Conservation (phyloP, 345 rosid species). For the Salix caprea region DNA sequence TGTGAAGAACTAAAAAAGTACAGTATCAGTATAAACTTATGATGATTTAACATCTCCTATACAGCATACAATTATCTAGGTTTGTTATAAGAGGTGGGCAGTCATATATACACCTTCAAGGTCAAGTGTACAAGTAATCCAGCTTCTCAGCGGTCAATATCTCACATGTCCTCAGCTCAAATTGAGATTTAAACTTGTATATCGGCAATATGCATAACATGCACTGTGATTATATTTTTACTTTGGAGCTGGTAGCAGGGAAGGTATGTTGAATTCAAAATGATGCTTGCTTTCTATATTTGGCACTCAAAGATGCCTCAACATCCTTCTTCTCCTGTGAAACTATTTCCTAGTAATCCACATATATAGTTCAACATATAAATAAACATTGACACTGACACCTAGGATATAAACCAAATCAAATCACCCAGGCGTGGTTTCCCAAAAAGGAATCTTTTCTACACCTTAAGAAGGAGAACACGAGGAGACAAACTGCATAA, state of each 20-base stretch:
- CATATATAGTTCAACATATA: not conserved
- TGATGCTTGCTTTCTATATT: not conserved
- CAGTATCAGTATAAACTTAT: not conserved
- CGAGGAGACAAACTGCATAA: not conserved
- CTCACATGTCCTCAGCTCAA: not conserved
- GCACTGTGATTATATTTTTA: not conserved
- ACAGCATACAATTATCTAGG: not conserved
- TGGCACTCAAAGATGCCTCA: not conserved
- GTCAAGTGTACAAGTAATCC: not conserved
- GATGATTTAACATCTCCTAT: not conserved
- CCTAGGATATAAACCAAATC: not conserved
- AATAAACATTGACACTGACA: not conserved
- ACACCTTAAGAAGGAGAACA: too few species aligned
- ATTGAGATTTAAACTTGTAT: not conserved
- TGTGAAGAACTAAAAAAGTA: not conserved
- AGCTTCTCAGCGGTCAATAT: not conserved
- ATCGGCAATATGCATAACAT: not conserved
- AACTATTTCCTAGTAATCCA: not conserved
- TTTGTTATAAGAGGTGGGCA: not conserved
- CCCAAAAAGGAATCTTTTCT: not conserved
- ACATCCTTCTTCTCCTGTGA: not conserved
- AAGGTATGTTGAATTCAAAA: not conserved
- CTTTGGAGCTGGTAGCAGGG: not conserved
- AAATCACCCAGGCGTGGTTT: not conserved
- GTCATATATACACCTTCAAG: not conserved